Evolutionary conservation across 148 eudicot species (phyloP), one percentile per base, ranked within the genome.

Genomic region (Rhododendron mucronatum): DNA sequence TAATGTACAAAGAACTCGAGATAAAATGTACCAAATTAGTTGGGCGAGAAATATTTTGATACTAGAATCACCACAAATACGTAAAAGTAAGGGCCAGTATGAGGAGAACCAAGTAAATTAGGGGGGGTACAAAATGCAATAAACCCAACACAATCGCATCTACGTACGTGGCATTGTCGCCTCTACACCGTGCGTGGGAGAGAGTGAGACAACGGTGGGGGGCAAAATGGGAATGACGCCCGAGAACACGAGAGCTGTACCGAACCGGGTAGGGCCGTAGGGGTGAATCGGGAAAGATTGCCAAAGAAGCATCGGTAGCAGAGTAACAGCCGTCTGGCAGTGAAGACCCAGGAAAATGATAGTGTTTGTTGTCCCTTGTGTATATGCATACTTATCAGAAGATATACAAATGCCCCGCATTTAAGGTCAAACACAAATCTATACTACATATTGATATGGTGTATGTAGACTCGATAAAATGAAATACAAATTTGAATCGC

Each of bases 281-380:
- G 86, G 87, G 87, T 37, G 87, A 65, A 76, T 78, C 33, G 37
- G 88, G 88, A 83, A 86, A 80, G 82, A 82, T 74, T n/a, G 86
- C 16, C 44, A 11, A 51, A 20, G n/a, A 85, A 82, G 85, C 53
- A 41, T 84, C 53, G 45, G 10, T 7, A 18, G 30, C 57, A 67
- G 76, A 30, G 76, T 33, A 71, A 71, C 76, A 71, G 53, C 81
- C 51, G 81, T 44, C n/a, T 26, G 61, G 59, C 86, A 90, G 89
- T 87, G 85, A 87, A 86, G 67, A 82, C 69, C 71, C 86, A 88
- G 88, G 87, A 85, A 87, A 78, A 86, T 86, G 88, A 89, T 89
- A 83, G 77, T 86, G 83, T 84, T 87, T 37, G 86, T 84, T 77
- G 88, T 80, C 65, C 53, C 83, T 20, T 86, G 47, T 74, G 44